Conservation (phyloP, 208 protist genomes). For the Crithidia mellificae region DNA sequence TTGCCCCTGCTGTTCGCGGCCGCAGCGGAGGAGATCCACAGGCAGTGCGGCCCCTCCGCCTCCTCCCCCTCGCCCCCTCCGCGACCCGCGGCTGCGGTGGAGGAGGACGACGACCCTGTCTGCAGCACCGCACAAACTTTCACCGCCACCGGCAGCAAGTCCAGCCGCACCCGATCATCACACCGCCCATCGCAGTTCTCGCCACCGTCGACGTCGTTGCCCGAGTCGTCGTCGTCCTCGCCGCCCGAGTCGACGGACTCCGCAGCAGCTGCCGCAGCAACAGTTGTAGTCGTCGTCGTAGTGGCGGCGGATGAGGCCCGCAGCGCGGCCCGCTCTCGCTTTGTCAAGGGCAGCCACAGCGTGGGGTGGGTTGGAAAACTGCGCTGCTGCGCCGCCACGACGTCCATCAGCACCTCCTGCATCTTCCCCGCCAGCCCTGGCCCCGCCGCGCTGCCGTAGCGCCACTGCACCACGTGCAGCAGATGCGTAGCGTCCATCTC, state of each 20-base stretch:
- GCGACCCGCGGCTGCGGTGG: not conserved
- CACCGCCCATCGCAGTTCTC: not conserved
- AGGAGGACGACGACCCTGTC: not conserved
- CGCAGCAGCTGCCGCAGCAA: not conserved
- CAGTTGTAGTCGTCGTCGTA: not conserved
- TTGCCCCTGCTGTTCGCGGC: not conserved
- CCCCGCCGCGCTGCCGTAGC: slow-evolving; percentile 8
- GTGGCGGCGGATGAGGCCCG: not conserved
- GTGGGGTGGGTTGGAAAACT: slow-evolving; percentile 29
- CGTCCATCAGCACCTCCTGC: slow-evolving; percentile 22
- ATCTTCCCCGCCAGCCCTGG: slow-evolving; percentile 6
- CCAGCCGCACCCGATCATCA: not conserved
- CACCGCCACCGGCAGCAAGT: slow-evolving; percentile 24
- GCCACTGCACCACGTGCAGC: slow-evolving; percentile 45
- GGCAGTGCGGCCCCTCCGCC: slow-evolving; percentile 11
- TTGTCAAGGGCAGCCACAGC: slow-evolving; percentile 27
- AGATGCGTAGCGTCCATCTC: slow-evolving; percentile 78
- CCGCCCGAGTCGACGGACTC: not conserved
- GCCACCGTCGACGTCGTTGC: not conserved
- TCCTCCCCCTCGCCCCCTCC: slow-evolving; percentile 6
- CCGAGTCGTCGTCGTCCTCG: not conserved
- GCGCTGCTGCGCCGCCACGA: slow-evolving; percentile 23
- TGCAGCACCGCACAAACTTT: slow-evolving; percentile 27
- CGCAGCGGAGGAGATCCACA: slow-evolving; percentile 26
- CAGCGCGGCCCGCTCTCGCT: slow-evolving; percentile 11